These are phyloP conservation scores for Zygosaccharomyces pseudobailii DNA, from an alignment of 1,139 yeast genomes.

Conservation along the genomic window DNA sequence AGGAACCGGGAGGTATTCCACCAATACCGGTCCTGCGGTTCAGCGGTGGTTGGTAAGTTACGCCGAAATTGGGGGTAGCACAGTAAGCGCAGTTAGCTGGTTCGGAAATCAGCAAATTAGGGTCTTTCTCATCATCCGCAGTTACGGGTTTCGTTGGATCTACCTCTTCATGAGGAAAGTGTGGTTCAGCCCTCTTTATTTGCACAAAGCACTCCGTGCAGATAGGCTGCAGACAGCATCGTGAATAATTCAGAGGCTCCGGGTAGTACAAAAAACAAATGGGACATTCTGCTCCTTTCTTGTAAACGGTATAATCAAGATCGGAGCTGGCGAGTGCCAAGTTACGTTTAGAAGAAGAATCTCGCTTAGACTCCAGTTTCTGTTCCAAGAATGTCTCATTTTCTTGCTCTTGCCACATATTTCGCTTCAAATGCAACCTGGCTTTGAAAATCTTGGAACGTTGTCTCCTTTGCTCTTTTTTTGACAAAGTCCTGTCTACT, in stretches of 20 bases:
- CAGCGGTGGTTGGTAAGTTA: slow-evolving; percentile 65
- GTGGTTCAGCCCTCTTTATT: slow-evolving; percentile 90
- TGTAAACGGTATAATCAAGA: slow-evolving; percentile 50
- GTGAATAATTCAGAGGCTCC: slow-evolving; percentile 65
- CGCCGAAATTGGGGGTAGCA: slow-evolving; percentile 82
- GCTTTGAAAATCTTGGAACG: slow-evolving; percentile 52
- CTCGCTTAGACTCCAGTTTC: slow-evolving; percentile 22
- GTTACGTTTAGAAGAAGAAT: slow-evolving; percentile 10
- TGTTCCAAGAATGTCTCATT: slow-evolving; percentile 47
- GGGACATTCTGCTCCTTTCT: slow-evolving; percentile 77
- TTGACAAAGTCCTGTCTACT: slow-evolving; percentile 47
- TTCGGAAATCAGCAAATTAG: slow-evolving; percentile 71
- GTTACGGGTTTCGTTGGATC: slow-evolving; percentile 32
- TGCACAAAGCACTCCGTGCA: slow-evolving; percentile 97
- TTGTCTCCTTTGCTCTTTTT: slow-evolving; percentile 44
- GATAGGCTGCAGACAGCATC: slow-evolving; percentile 90
- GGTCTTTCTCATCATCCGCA: slow-evolving; percentile 38
- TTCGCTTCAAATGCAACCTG: slow-evolving; percentile 43
- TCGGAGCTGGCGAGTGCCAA: slow-evolving; percentile 39
- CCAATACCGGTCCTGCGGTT: slow-evolving; percentile 51
- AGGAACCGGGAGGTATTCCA: slow-evolving; percentile 19
- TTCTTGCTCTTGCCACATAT: slow-evolving; percentile 51
- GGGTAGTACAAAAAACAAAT: slow-evolving; percentile 91
- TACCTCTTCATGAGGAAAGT: slow-evolving; percentile 75
- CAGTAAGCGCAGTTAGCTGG: slow-evolving; percentile 93